These are phyloP conservation scores for Talaromyces rugulosus DNA, from an alignment of 2,329 filamentous ascomycete species.

Conservation along the genomic window DNA sequence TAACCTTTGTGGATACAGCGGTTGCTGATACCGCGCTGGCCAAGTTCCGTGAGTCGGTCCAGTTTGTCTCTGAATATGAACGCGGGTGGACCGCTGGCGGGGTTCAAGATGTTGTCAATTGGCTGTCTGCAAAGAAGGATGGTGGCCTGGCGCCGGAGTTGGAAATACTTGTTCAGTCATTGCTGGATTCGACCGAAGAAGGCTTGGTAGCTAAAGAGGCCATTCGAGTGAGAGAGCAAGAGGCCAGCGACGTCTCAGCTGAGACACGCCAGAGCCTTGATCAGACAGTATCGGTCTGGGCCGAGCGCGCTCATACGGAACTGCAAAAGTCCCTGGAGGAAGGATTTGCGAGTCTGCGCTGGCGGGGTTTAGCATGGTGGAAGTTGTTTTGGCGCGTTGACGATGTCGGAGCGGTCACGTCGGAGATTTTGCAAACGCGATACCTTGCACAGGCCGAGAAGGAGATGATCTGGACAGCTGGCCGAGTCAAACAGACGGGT, in stretches of 20 bases:
- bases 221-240: conserved; percentile 26
- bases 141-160: conserved; percentile 63
- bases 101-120: conserved; percentile 59
- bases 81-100: conserved; percentile 70
- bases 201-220: conserved; percentile 26
- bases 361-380: conserved; percentile 86
- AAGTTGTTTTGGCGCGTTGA: conserved; percentile 94
- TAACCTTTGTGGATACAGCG: conserved; percentile 60
- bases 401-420: conserved; percentile 78
- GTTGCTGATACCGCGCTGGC: conserved; percentile 60
- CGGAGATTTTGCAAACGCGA: conserved; percentile 68
- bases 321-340: conserved; percentile 73
- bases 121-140: conserved; percentile 48
- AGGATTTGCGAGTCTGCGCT: conserved; percentile 70
- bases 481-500: conserved; percentile 66
- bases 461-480: conserved; percentile 76
- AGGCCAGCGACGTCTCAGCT: conserved; percentile 35
- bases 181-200: conserved; percentile 48
- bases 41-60: conserved; percentile 64
- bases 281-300: conserved; percentile 63
- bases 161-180: conserved; percentile 60
- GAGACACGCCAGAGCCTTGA: conserved; percentile 51
- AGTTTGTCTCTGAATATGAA: conserved; percentile 69
- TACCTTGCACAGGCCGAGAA: conserved; percentile 78
- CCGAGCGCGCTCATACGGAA: conserved; percentile 75